Conservation (phyloP, 768 basidiomycete species). For the Stropharia rugosoannulata region DNA sequence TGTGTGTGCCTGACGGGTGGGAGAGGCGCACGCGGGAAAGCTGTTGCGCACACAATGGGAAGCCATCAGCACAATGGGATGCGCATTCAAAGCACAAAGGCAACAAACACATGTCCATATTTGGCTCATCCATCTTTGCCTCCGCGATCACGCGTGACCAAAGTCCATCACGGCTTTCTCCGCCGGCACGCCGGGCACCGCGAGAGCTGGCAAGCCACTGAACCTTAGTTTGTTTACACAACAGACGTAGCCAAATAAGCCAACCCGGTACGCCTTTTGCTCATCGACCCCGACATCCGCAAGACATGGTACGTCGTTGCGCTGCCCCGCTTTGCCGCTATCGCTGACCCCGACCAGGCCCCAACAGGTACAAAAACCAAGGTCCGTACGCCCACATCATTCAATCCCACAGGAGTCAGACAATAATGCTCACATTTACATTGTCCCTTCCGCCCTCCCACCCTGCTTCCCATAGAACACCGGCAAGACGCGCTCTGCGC, state of each 20-base stretch:
- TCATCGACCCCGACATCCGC: constrained; percentile 61
- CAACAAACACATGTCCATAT: constrained; percentile 22
- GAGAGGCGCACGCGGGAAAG: constrained; percentile 5
- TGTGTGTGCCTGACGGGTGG: constrained; percentile 10
- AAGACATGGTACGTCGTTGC: constrained; percentile 61
- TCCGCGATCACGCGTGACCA: not conserved
- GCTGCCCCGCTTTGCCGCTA: constrained; percentile 4
- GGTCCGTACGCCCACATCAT: constrained; percentile 30
- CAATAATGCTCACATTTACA: not conserved
- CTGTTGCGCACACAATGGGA: constrained; percentile 1
- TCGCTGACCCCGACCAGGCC: constrained; percentile 35
- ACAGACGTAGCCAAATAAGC: constrained; percentile 39
- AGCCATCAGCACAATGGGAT: constrained; percentile 25
- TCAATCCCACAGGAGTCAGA: not conserved
- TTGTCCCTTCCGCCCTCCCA: not conserved
- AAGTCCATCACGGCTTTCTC: not conserved
- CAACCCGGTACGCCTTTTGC: constrained; percentile 30
- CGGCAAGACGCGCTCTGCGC: constrained; percentile 93
- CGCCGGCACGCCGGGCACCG: constrained; percentile 30
- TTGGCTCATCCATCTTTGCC: constrained; percentile 5
- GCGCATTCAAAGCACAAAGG: constrained; percentile 30
- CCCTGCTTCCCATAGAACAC: constrained; percentile 41
- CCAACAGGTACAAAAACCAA: constrained; percentile 56
- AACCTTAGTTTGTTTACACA: constrained; percentile 54
- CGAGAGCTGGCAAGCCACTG: constrained; percentile 46